Evolutionary conservation across 495 filamentous ascomycete species (phyloP).

Genomic region (Xylona heveae): DNA sequence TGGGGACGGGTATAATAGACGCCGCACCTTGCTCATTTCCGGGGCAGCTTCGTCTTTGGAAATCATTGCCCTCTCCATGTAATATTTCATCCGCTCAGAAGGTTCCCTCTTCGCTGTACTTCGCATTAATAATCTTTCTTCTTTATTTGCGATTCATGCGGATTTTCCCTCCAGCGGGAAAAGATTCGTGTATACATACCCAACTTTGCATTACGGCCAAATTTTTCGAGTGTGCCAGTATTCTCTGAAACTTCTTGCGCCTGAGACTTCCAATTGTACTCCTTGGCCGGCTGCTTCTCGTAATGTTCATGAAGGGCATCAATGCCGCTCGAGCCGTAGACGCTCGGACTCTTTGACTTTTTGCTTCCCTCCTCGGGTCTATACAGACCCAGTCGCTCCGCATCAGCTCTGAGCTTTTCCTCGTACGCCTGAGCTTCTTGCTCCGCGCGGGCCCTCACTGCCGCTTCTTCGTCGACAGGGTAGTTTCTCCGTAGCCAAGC

Average conservation of each 20-base stretch:
- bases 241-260: slow-evolving; percentile 25
- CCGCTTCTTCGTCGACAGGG: slow-evolving; percentile 55
- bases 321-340: slow-evolving; percentile 21
- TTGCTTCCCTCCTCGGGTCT: slow-evolving; percentile 15
- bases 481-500: slow-evolving; percentile 44
- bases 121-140: too few relatives aligned
- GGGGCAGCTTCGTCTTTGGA: slow-evolving; percentile 7
- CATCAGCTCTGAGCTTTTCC: slow-evolving; percentile 21
- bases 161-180: not conserved
- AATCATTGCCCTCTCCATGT: slow-evolving; percentile 8
- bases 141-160: too few relatives aligned
- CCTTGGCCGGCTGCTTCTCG: slow-evolving; percentile 19
- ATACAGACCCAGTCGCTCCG: slow-evolving; percentile 24
- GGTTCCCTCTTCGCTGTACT: not conserved
- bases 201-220: not conserved
- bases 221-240: slow-evolving; percentile 17
- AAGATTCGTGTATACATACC: not conserved
- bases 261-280: slow-evolving; percentile 22
- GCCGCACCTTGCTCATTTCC: slow-evolving; percentile 6
- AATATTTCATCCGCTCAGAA: slow-evolving; percentile 11
- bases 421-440: slow-evolving; percentile 13
- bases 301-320: slow-evolving; percentile 23
- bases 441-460: slow-evolving; percentile 35
- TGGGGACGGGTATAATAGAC: not conserved
- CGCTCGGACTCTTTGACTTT: not conserved